A percentile compares a stretch with the other conserved stretches of the same genome.
These are phyloP conservation scores for Tubosaeta sp. DNA, from an alignment of 768 basidiomycete genomes.

Conservation along the genomic window DNA sequence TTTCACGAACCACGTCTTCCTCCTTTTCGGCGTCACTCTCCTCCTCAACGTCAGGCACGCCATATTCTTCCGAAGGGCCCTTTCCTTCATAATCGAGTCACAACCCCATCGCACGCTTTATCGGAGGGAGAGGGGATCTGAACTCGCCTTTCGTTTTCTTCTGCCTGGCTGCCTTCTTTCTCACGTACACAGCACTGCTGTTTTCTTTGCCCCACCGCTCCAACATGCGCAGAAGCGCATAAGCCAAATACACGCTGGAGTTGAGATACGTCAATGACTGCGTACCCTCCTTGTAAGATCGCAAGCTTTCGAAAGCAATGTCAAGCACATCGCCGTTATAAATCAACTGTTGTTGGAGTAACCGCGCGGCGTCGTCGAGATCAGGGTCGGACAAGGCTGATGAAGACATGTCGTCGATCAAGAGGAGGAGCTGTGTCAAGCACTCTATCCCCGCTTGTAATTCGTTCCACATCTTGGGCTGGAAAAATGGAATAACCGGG, in stretches of 20 bases:
- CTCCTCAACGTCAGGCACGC: constrained; percentile 64
- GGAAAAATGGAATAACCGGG: constrained; percentile 4
- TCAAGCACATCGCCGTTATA: constrained; percentile 96
- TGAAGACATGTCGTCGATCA: constrained; percentile 80
- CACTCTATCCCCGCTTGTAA: constrained; percentile 93
- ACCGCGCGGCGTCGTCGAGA: constrained; percentile 71
- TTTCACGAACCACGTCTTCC: constrained; percentile 72
- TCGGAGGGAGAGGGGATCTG: constrained; percentile 18
- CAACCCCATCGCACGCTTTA: constrained; percentile 7
- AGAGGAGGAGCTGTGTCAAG: constrained; percentile 84
- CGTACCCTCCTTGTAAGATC: constrained; percentile 75
- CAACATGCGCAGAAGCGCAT: constrained; percentile 82
- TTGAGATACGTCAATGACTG: constrained; percentile 81
- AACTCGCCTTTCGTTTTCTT: constrained; percentile 49
- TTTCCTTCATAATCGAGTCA: constrained; percentile 29
- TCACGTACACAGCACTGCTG: constrained; percentile 67
- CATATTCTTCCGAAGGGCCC: constrained; percentile 49
- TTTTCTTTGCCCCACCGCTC: constrained; percentile 81
- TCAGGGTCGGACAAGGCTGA: constrained; percentile 35
- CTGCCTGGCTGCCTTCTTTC: constrained; percentile 52
- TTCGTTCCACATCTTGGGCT: constrained; percentile 95
- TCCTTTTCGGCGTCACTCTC: constrained; percentile 54
- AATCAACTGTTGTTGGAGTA: constrained; percentile 85
- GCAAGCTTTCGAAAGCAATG: constrained; percentile 72
- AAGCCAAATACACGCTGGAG: constrained; percentile 77